Evolutionary conservation across 352 stramenopile genomes (phyloP), one percentile per base, ranked within the genome.

Genomic region (Plasmopara viticola): DNA sequence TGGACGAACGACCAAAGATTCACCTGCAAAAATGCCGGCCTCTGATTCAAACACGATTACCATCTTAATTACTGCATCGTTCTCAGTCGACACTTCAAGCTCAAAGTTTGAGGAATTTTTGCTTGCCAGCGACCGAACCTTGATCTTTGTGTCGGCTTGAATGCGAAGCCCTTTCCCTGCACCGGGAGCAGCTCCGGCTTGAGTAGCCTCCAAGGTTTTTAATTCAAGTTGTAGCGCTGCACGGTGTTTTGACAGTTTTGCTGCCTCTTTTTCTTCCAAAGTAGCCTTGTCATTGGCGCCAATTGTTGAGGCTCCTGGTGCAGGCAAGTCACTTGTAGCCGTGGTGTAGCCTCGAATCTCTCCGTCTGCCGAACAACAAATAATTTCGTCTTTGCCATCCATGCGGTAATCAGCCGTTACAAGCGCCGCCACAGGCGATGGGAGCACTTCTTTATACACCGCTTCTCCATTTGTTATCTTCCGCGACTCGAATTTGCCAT

Each of bases 1-100:
- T 17, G 84, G 78, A 0, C 74, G 73, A 9, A 85, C 58, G 13
- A 90, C 78, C 14, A 92, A 53, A 37, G 84, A 92, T 61, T 97
- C 86, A 40, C 70, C 66, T 5, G 90, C 81, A 30, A 97, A 96
- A 45, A 97, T 74, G 2, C 87, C 84, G 0, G 80, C 84, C 37
- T 96, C 86, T 18, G 89, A 81, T 42, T 95, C 84, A 54, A 89
- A 92, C 18, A 95, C 66, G 0, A 89, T 66, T 17, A 95, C 66
- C 77, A 90, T 95, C 54, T 88, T 84, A 64, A 96, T 91, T 45
- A 95, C 64, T 56, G 74, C 84, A 18, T 95, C 87, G 46, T 78
- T 95, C 44, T 90, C 84, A 4, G 84, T 94, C 4, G 73, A 74
- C 6, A 95, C 66, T 31, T 84, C 64, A n/a, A 97, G 78, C 58